Evolutionary conservation across 2,329 filamentous ascomycete species (phyloP), one percentile per base, ranked within the genome.

Genomic region (Cercospora zeae-maydis): DNA sequence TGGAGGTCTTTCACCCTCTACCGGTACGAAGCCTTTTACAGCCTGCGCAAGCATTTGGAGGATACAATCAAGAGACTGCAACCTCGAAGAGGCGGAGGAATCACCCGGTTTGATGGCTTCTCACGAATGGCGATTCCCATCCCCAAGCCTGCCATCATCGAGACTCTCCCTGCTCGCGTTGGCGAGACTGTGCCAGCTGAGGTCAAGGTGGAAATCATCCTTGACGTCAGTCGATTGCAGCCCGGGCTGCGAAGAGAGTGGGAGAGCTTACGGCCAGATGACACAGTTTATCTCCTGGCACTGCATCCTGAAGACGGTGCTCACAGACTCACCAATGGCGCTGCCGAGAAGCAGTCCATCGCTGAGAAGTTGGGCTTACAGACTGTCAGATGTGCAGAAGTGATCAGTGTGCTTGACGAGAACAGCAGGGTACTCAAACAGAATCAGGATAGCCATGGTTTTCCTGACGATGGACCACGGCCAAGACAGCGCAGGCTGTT

Each of bases 91-190:
- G 67, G 82, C 63, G 89, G 88, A n/a, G 85, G 86, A 66, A 88
- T 84, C 39, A 78, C 82, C 0, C 82, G 79, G 4, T 98, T 98
- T 73, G 82, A 88, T 11, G 93, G 95, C 0, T 92, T 91, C 70
- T 96, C 93, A 1, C 92, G 87, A 71, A 96, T 98, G 93, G 93
- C 92, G 2, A 82, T 98, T 58, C 88, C 91, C 0, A 95, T 97
- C 63, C 83, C 86, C 16, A 95, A 91, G 71, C 91, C 92, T 66
- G 88, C 91, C 70, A 91, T 99, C 53, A 82, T 97, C 31, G 93
- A 99, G 72, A 89, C 93, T 24, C 86, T 89, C 2, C 92, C 91
- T 0, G 84, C 95, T 7, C 85, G 88, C 37, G 92, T 99, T 59
- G 95, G 95, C 13, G 88, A 93, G 54, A 84, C 88, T 42, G 87